These are phyloP conservation scores for Solanum raphanifolium DNA, from an alignment of 257 asterid species.

Conservation along the genomic window DNA sequence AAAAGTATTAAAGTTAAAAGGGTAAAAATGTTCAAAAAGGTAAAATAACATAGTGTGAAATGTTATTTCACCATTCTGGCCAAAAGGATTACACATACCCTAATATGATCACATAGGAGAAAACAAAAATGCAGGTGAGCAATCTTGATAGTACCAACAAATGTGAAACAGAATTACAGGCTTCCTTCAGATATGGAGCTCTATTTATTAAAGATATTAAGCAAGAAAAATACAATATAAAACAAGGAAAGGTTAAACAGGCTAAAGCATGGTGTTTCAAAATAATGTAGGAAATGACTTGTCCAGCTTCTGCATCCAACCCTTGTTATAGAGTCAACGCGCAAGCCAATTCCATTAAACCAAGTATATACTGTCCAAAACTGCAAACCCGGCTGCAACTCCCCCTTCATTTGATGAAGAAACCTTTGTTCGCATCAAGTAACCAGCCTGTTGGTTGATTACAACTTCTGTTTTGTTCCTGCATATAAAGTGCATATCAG, in stretches of 20 bases:
- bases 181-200: background rate
- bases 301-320: background rate
- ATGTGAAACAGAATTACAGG: background rate
- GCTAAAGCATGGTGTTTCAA: background rate
- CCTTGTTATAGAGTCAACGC: too few relatives aligned
- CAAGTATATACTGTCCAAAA: slow-evolving; percentile 80
- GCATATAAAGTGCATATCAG: background rate
- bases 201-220: background rate
- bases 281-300: background rate
- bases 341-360: slow-evolving; percentile 29
- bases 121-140: background rate
- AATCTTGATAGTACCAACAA: background rate
- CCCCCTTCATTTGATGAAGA: slow-evolving; percentile 96
- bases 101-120: background rate
- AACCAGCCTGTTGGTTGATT: slow-evolving; percentile 53
- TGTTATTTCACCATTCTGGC: too few relatives aligned
- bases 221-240: background rate
- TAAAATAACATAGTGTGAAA: too few relatives aligned
- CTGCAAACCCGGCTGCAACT: slow-evolving; percentile 93
- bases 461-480: slow-evolving; percentile 55
- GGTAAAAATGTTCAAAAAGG: too few relatives aligned
- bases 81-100: background rate
- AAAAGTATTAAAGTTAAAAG: too few relatives aligned
- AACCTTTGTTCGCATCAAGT: slow-evolving; percentile 93
- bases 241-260: background rate